These are phyloP conservation scores for Capsella rubella DNA, from an alignment of 441 rosid species.

Conservation along the genomic window DNA sequence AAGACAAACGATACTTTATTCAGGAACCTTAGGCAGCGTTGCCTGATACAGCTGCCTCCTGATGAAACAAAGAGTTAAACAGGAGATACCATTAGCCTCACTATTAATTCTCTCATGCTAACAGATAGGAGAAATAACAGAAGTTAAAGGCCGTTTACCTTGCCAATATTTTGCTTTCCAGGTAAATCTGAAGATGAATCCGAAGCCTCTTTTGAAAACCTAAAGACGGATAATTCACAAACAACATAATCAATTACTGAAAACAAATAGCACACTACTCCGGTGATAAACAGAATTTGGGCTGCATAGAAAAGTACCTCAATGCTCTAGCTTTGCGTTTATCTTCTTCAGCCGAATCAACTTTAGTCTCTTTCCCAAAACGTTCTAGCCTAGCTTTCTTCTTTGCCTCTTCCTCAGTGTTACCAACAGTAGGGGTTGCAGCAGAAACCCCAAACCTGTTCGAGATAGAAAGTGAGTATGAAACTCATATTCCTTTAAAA, in stretches of 20 bases:
- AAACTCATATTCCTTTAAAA: not conserved
- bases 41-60: conserved; percentile 75
- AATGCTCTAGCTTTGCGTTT: conserved; percentile 84
- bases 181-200: conserved; percentile 56
- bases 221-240: conserved; percentile 38
- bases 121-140: conserved; percentile 5
- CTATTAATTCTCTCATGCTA: not conserved
- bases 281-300: not conserved
- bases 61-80: conserved; percentile 36
- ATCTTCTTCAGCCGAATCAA: conserved; percentile 70
- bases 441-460: conserved; percentile 79
- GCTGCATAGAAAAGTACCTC: conserved; percentile 50
- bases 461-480: conserved; percentile 7
- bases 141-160: conserved; percentile 45
- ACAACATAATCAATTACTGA: not conserved
- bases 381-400: conserved; percentile 89
- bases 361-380: conserved; percentile 54
- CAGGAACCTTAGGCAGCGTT: conserved; percentile 67
- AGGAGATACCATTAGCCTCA: conserved; percentile 25
- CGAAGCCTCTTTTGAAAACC: conserved; percentile 69
- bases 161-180: conserved; percentile 59
- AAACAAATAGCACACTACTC: not conserved
- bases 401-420: conserved; percentile 70
- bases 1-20: conserved; percentile 38
- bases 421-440: conserved; percentile 42